Evolutionary conservation across 139 green algal species (phyloP), one percentile per base, ranked within the genome.

Genomic region (Volvox africanus): DNA sequence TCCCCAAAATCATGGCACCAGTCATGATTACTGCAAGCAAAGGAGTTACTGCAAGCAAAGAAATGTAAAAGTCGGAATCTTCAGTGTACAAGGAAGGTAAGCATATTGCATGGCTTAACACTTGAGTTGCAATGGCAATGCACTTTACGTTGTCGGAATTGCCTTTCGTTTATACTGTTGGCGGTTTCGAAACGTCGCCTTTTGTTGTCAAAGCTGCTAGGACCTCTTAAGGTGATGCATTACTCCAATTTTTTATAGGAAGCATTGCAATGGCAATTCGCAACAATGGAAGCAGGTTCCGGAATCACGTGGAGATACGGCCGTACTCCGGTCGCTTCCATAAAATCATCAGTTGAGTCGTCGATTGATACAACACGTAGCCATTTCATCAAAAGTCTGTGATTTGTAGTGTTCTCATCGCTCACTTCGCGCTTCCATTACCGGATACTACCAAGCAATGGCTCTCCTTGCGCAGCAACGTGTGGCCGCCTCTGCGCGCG

Each of bases 391-490:
- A 37, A 37, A 79, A 79, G n/a, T 24, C 24, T 73, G 2, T 28
- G 65, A 9, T 73, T 16, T 73, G 65, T 16, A 73, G 11, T 9
- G 44, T 24, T 28, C 5, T 73, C 65, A 73, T 73, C 11, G 65
- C 2, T 28, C 65, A 30, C 24, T 28, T 16, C 16, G 65, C 65
- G 21, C 65, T 73, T 73, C 21, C 21, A 30, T 12, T 73, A 28
- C 24, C 65, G 65, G 65, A 85, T 36, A 17, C 14, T 2, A 87
- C 14, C 1, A 18, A 68, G 55, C 68, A 14, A 90, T 85, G 75
- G 55, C 75, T 33, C 44, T 77, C 12, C 87, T 86, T 11, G 61
- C 61, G 44, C 87, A 86, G 50, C 87, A 79, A 32, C 77, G 61
- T 32, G 26, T 86, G 1, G 16, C 35, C 68, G 68, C 61, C 61